Conservation (phyloP, 306 rosid genomes). For the Spatholobus suberectus region DNA sequence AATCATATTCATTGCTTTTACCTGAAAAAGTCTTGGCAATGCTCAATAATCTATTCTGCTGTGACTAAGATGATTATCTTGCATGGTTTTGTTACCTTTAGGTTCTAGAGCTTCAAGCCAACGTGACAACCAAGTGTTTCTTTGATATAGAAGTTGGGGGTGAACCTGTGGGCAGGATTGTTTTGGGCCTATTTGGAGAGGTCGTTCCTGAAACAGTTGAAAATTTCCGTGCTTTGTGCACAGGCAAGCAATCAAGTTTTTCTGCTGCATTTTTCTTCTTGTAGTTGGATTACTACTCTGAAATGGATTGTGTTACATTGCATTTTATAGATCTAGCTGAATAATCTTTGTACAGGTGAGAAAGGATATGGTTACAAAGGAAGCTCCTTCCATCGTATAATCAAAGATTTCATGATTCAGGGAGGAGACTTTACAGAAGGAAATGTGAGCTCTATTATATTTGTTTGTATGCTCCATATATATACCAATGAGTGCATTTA, state of each 20-base stretch:
- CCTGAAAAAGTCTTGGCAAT: neutral
- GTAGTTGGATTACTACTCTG: slow-evolving; percentile 17
- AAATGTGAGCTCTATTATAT: slow-evolving; percentile 55
- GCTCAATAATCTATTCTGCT: slow-evolving; percentile 9
- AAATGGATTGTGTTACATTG: slow-evolving; percentile 20
- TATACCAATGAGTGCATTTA: neutral
- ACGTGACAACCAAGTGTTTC: slow-evolving; percentile 79
- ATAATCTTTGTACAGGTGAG: slow-evolving; percentile 69
- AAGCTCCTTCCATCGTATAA: slow-evolving; percentile 88
- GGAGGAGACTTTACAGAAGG: slow-evolving; percentile 97
- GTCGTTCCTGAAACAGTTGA: slow-evolving; percentile 83
- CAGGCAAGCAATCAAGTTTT: slow-evolving; percentile 60
- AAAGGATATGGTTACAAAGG: slow-evolving; percentile 96
- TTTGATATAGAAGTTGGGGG: slow-evolving; percentile 86
- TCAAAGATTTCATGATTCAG: slow-evolving; percentile 94
- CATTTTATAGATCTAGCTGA: slow-evolving; percentile 30
- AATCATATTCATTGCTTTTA: slow-evolving; percentile 7
- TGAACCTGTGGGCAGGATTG: slow-evolving; percentile 68
- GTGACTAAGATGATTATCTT: slow-evolving; percentile 35
- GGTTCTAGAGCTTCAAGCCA: slow-evolving; percentile 78
- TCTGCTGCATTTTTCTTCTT: slow-evolving; percentile 15
- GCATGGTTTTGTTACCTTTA: slow-evolving; percentile 35
- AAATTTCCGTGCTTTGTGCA: slow-evolving; percentile 89
- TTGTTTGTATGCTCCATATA: slow-evolving; percentile 14
- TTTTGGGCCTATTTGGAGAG: slow-evolving; percentile 79